Conservation (phyloP, 2,329 filamentous ascomycete genomes). For the Ophiosphaerella narmari region DNA sequence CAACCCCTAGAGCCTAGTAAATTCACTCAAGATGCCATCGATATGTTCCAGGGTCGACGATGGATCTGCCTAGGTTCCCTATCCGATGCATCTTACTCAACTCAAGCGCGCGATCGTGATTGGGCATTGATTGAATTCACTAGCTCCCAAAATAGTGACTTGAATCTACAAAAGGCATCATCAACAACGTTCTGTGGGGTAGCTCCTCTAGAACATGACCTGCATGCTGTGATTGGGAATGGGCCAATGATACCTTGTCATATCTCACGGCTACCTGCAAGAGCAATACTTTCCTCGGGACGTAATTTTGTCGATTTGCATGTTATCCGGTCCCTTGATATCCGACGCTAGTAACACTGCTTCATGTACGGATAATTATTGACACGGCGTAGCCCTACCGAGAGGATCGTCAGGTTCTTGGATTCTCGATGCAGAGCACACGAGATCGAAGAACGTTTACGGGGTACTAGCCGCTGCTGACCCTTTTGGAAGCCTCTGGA, state of each 20-base stretch:
- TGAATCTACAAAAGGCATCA: not conserved
- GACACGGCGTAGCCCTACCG: not conserved
- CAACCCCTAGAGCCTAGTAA: too few relatives aligned
- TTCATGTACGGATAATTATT: not conserved
- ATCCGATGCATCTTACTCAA: not conserved
- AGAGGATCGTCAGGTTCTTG: constrained; percentile 9
- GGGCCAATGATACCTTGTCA: not conserved
- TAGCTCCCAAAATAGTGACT: not conserved
- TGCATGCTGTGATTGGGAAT: not conserved
- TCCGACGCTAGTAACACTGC: not conserved
- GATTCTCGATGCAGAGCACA: not conserved
- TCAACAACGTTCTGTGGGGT: not conserved
- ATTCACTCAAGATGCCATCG: not conserved
- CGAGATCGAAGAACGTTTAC: not conserved
- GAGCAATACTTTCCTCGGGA: not conserved
- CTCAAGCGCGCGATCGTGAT: constrained; percentile 1
- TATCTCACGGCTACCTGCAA: not conserved
- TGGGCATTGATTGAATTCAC: constrained; percentile 3
- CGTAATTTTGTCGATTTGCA: not conserved
- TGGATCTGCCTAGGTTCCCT: not conserved
- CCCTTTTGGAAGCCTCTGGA: constrained; percentile 5
- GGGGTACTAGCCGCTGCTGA: constrained; percentile 12
- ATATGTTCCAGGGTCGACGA: not conserved
- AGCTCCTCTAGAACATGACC: not conserved
- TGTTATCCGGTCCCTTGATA: not conserved